Evolutionary conservation across 176 grass and related monocot genomes (phyloP), one percentile per base, ranked within the genome.

Genomic region (Carex scoparia): DNA sequence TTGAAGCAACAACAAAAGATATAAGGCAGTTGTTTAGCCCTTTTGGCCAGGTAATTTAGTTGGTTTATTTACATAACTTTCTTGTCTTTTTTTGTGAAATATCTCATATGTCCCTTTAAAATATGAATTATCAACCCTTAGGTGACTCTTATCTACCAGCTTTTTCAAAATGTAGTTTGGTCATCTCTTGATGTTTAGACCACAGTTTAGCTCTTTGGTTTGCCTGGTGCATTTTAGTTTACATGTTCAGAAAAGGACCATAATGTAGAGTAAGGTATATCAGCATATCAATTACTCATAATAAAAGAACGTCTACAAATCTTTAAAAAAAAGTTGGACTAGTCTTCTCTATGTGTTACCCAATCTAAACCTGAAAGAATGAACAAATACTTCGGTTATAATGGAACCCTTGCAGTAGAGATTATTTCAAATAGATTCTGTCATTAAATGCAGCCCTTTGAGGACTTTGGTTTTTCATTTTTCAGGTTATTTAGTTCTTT

Each of bases 1-100:
- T 98, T 76, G 91, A 98, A 88, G 93, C 93, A 42, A 95, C 96
- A 10, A 87, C 82, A 84, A 98, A 95, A 75, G 96, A 98, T 74
- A 85, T 98, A 67, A 85, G 85, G 48, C 91, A 95, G 68, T 89
- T 98, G 73, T 98, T 98, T 86, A 95, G 89, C 82, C 93, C 96
- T 37, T 98, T 98, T 92, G 93, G 96, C 12, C 93, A 98, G 93
- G 96, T 98, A 86, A 90, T 74, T 48, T 15, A 12, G 12, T 65
- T 79, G 61, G 32, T 49, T 59, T 79, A 2, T 49, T 4, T 35
- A 16, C 0, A 83, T 11, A 60, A 82, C 64, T 65, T 70, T 65
- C 1, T 65, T 49, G 2, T 11, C 27, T 33, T 40, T 40, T 40
- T 40, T 40, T 69, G 66, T 71, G 68, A 44, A 71, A 19, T 71